Percentiles rank a stretch among this genome's conserved stretches.
Evolutionary conservation across 192 early-diverging fungal genomes (phyloP).

Genomic region (Linderina pennispora): DNA sequence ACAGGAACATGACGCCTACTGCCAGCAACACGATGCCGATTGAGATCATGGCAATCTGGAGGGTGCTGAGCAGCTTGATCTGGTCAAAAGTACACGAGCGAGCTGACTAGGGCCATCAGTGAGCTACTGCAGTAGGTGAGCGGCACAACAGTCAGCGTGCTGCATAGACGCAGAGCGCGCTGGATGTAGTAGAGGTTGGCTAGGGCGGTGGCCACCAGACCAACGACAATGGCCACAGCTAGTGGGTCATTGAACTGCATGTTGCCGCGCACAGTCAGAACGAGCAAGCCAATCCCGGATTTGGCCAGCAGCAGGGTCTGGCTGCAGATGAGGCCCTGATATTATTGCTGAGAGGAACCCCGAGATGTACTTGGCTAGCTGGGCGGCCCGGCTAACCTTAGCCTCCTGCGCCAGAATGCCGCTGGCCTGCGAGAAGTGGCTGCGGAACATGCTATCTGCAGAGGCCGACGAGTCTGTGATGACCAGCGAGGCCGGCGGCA

Average conservation of each 20-base stretch:
- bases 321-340: slow-evolving; percentile 63
- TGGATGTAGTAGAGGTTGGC: slow-evolving; percentile 70
- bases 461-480: slow-evolving; percentile 1
- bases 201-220: slow-evolving; percentile 43
- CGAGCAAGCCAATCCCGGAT: slow-evolving; percentile 66
- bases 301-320: slow-evolving; percentile 74
- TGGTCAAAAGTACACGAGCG: slow-evolving; percentile 77
- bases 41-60: slow-evolving; percentile 60
- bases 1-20: slow-evolving; percentile 59
- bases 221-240: slow-evolving; percentile 59
- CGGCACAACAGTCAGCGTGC: slow-evolving; percentile 68
- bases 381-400: slow-evolving; percentile 15
- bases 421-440: slow-evolving; percentile 15
- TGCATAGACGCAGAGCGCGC: slow-evolving; percentile 63
- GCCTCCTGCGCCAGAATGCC: slow-evolving; percentile 11
- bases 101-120: slow-evolving; percentile 66
- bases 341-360: slow-evolving; percentile 64
- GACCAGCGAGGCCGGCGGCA: background rate
- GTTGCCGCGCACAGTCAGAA: slow-evolving; percentile 50
- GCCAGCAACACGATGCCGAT: slow-evolving; percentile 59
- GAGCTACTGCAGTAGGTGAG: slow-evolving; percentile 72
- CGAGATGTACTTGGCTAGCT: slow-evolving; percentile 33
- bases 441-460: slow-evolving; percentile 20
- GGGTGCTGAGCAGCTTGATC: slow-evolving; percentile 51
- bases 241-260: slow-evolving; percentile 67